These are phyloP conservation scores for Populus alba DNA, from an alignment of 345 rosid genomes.

Conservation along the genomic window DNA sequence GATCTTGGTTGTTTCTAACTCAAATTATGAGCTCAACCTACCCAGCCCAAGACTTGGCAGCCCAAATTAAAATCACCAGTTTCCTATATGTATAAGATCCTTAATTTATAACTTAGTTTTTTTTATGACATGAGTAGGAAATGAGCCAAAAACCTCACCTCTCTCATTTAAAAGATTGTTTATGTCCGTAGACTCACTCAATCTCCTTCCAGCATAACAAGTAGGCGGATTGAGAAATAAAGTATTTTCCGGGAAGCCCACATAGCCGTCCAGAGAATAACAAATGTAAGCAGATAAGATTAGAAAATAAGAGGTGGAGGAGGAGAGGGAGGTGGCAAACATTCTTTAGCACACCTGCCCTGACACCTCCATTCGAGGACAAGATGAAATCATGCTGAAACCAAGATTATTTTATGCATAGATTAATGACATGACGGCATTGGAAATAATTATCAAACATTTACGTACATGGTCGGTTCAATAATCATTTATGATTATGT, in stretches of 20 bases:
- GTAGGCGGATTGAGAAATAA: neutral
- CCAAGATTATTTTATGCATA: neutral
- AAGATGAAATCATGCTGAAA: slow-evolving; percentile 7
- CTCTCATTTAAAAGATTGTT: too few species aligned
- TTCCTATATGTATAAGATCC: too few species aligned
- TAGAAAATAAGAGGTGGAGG: neutral
- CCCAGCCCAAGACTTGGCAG: neutral
- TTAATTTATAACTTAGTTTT: too few species aligned
- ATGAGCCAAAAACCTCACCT: too few species aligned
- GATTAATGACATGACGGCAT: neutral
- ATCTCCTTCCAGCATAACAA: too few species aligned
- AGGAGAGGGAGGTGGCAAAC: neutral
- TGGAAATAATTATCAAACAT: neutral
- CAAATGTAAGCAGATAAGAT: slow-evolving; percentile 13
- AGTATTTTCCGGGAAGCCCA: slow-evolving; percentile 1
- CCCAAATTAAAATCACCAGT: neutral
- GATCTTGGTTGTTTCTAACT: neutral
- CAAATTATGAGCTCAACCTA: neutral
- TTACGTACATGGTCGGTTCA: slow-evolving; percentile 6
- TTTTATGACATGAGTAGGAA: too few species aligned
- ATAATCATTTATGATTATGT: neutral
- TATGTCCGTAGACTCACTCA: too few species aligned
- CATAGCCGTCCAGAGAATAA: slow-evolving; percentile 25
- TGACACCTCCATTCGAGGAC: slow-evolving; percentile 18
- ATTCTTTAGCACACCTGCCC: slow-evolving; percentile 6